These are phyloP conservation scores for Rhodotorula kratochvilovae DNA, from an alignment of 768 basidiomycete genomes.

Conservation along the genomic window DNA sequence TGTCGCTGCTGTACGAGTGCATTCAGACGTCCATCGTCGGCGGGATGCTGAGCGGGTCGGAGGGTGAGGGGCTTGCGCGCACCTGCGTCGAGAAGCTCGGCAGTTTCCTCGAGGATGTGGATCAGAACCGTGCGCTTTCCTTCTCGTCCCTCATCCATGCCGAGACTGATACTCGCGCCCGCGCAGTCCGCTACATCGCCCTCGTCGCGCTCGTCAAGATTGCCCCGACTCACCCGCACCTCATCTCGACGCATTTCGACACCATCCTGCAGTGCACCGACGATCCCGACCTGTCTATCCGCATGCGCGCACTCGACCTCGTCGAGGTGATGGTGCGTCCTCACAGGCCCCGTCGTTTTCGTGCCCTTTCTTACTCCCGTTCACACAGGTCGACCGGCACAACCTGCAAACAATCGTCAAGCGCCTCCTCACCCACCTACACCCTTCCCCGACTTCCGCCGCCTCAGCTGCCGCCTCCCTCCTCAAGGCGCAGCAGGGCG, in stretches of 20 bases:
- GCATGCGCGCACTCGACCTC: constrained; percentile 90
- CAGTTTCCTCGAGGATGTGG: constrained; percentile 80
- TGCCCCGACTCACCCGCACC: constrained; percentile 66
- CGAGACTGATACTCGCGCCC: background rate
- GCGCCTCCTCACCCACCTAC: constrained; percentile 79
- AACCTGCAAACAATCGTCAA: constrained; percentile 87
- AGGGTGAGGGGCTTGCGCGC: constrained; percentile 62
- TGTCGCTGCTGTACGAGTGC: constrained; percentile 94
- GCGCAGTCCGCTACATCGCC: constrained; percentile 92
- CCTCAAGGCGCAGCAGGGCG: constrained; percentile 22
- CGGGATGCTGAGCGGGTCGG: constrained; percentile 71
- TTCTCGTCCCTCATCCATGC: background rate
- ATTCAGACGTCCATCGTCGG: constrained; percentile 97
- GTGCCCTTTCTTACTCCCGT: background rate
- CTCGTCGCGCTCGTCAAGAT: constrained; percentile 93
- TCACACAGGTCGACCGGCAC: constrained; percentile 66
- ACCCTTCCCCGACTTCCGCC: constrained; percentile 43
- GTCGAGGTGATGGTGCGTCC: constrained; percentile 79
- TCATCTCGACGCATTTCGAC: constrained; percentile 86
- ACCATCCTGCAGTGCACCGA: constrained; percentile 83
- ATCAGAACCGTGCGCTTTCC: constrained; percentile 77
- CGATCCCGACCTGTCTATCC: constrained; percentile 90
- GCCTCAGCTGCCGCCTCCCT: constrained; percentile 44
- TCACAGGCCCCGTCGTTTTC: background rate
- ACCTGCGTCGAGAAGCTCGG: constrained; percentile 91